These are phyloP conservation scores for Teratosphaeria zuluensis DNA, from an alignment of 2,329 filamentous ascomycete species.

Conservation along the genomic window DNA sequence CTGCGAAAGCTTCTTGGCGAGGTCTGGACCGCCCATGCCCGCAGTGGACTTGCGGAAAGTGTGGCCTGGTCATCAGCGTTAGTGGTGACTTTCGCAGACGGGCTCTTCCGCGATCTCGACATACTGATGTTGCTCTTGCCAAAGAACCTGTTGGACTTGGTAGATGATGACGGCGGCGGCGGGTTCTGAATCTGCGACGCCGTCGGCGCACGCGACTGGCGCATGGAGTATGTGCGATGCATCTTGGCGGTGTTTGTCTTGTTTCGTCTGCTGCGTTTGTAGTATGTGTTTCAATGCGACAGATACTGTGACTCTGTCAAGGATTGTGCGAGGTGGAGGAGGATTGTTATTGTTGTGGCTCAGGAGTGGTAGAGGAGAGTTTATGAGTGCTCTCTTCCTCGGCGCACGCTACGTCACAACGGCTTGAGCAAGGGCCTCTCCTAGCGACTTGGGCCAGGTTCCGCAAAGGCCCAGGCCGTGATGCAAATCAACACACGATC, in stretches of 20 bases:
- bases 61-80: conserved; percentile 45
- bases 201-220: conserved; percentile 90
- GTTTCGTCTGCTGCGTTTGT: conserved; percentile 1
- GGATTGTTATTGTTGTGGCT: neutral
- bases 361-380: neutral
- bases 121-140: conserved; percentile 76
- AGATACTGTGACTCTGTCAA: neutral
- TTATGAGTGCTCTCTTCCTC: neutral
- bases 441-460: neutral
- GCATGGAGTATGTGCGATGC: conserved; percentile 99
- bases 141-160: conserved; percentile 84
- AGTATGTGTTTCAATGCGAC: neutral
- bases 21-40: conserved; percentile 72
- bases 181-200: conserved; percentile 87
- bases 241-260: conserved; percentile 42
- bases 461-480: neutral
- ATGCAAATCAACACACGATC: neutral
- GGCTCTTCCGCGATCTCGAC: conserved; percentile 22
- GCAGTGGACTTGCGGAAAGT: conserved; percentile 63
- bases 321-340: neutral
- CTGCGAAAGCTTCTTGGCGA: conserved; percentile 94
- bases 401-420: neutral
- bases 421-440: neutral
- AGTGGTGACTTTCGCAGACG: neutral
- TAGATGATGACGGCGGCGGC: conserved; percentile 80